Evolutionary conservation across 2,329 filamentous ascomycete genomes (phyloP).

Genomic region (Fusarium fujikuroi): DNA sequence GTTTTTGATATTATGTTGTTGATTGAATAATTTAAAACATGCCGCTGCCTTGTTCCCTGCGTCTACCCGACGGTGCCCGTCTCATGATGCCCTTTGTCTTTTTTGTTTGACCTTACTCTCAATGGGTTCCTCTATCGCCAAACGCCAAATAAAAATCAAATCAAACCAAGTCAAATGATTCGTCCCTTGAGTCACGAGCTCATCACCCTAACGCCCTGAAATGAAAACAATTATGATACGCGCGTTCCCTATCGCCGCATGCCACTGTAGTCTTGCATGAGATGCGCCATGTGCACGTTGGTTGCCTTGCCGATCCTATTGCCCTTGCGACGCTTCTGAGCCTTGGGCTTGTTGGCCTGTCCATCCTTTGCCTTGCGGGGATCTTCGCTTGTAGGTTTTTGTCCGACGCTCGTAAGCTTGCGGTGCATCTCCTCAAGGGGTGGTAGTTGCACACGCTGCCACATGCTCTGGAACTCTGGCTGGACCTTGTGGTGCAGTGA

Average conservation of each 20-base stretch:
- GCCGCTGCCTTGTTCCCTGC: slow-evolving; percentile 14
- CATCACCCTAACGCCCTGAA: slow-evolving; percentile 25
- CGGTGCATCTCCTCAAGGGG: slow-evolving; percentile 79
- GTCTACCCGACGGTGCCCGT: slow-evolving; percentile 19
- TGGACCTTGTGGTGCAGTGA: slow-evolving; percentile 81
- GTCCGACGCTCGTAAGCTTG: slow-evolving; percentile 79
- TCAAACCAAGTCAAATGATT: not conserved
- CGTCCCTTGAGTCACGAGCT: slow-evolving; percentile 2
- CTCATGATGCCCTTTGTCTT: slow-evolving; percentile 7
- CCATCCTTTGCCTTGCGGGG: slow-evolving; percentile 61
- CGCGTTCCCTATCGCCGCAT: slow-evolving; percentile 52
- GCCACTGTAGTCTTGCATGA: slow-evolving; percentile 78
- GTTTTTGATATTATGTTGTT: slow-evolving; percentile 19
- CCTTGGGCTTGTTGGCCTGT: slow-evolving; percentile 69
- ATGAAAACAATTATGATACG: slow-evolving; percentile 8
- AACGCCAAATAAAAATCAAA: slow-evolving; percentile 13
- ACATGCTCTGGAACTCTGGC: slow-evolving; percentile 83
- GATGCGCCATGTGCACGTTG: slow-evolving; percentile 85
- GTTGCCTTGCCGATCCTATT: slow-evolving; percentile 82
- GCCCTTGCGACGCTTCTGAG: slow-evolving; percentile 74
- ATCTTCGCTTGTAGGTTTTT: slow-evolving; percentile 87
- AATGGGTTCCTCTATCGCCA: slow-evolving; percentile 3
- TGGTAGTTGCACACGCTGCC: slow-evolving; percentile 83
- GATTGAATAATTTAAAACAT: slow-evolving; percentile 18
- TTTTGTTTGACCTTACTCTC: slow-evolving; percentile 20